Conservation (phyloP, 75 land plant genomes). For the Selaginella tamariscina region DNA sequence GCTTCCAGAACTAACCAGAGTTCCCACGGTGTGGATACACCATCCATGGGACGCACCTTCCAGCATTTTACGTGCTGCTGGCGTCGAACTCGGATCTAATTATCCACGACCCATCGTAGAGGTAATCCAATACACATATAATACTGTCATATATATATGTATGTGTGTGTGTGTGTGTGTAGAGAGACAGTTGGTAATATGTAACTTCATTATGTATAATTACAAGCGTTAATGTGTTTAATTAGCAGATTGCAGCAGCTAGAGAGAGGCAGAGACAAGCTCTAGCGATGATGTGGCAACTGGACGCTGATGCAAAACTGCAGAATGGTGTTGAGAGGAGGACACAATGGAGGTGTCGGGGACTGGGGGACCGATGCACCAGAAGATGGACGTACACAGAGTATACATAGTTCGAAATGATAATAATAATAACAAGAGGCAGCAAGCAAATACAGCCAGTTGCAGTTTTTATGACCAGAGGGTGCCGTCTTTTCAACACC, state of each 20-base stretch:
- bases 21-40: constrained; percentile 89
- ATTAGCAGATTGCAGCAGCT: constrained; percentile 54
- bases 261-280: constrained; percentile 55
- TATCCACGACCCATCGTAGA: constrained; percentile 79
- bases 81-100: constrained; percentile 84
- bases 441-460: too few species aligned
- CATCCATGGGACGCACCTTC: constrained; percentile 94
- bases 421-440: too few species aligned
- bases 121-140: too few species aligned
- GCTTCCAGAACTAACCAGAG: constrained; percentile 79
- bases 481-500: too few species aligned
- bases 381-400: constrained; percentile 49
- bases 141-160: too few species aligned
- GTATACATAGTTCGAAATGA: too few species aligned
- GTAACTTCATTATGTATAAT: too few species aligned
- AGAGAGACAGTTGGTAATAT: too few species aligned
- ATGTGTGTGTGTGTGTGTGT: too few species aligned
- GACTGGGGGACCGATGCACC: constrained; percentile 42
- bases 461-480: too few species aligned
- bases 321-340: constrained; percentile 78
- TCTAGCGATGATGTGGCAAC: constrained; percentile 74
- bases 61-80: constrained; percentile 74
- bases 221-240: too few species aligned
- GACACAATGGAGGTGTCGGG: constrained; percentile 32
- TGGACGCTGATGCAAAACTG: constrained; percentile 63